Evolutionary conservation across 768 basidiomycete species (phyloP), one percentile per base, ranked within the genome.

Genomic region (Auriscalpium orientale): DNA sequence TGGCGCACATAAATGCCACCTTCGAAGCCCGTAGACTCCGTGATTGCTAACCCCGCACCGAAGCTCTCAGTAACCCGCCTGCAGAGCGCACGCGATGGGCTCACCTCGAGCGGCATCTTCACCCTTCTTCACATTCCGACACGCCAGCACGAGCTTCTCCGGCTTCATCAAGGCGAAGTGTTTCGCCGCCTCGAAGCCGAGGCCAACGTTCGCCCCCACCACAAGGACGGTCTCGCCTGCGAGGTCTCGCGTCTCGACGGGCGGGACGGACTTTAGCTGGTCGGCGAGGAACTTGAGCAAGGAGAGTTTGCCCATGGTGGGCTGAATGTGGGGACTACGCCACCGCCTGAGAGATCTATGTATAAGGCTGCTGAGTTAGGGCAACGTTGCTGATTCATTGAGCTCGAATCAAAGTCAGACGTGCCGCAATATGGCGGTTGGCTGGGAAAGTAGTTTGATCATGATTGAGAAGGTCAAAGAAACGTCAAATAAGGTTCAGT

Each of bases 21-120:
- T n/a, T 48, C 40, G 56, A 28, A 62, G 11, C 54, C 51, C 1
- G 61, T 65, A 15, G 21, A 49, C 44, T 60, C 40, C 44, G 55
- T 55, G 33, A 65, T 62, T 1, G 67, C 71, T 55, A 57, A 7
- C 73, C 56, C 35, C 3, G 22, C 20, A 33, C 21, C 51, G 18
- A 36, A 8, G 40, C 28, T 28, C 5, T 28, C 33, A 44, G 33
- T 16, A 8, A 43, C 5, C 22, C 4, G 18, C 2, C 8, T 20
- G 11, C 1, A 8, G 21, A 45, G 7, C 43, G 20, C 16, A 10
- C 22, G 8, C 9, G 20, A 53, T 4, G n/a, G 8, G 40, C 58
- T 36, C 44, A 62, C 61, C 50, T 1, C 50, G 16, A 7, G 59
- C 16, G 6, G 61, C 58, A 8, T 51, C 55, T 16, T 57, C 49